Evolutionary conservation across 257 asterid species (phyloP).

Genomic region (Solanum clarkiae): DNA sequence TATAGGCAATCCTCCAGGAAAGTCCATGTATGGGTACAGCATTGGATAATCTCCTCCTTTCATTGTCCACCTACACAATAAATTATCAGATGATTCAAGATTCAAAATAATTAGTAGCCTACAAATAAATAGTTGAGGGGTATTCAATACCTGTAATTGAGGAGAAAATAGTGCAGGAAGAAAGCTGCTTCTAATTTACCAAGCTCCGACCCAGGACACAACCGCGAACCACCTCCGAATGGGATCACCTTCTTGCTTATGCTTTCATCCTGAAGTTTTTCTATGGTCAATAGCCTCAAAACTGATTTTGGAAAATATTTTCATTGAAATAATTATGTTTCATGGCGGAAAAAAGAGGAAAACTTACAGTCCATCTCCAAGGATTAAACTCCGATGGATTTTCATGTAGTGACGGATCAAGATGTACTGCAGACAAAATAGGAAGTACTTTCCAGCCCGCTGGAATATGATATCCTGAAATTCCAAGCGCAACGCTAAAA

Average conservation of each 20-base stretch:
- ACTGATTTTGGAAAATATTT: not conserved
- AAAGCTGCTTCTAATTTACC: constrained; percentile 60
- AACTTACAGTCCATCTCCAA: constrained; percentile 62
- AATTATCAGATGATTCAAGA: not conserved
- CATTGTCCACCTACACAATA: constrained; percentile 44
- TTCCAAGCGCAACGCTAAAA: not conserved
- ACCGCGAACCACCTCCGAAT: constrained; percentile 67
- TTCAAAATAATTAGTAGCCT: not conserved
- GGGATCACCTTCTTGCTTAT: constrained; percentile 39
- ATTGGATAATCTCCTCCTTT: constrained; percentile 46
- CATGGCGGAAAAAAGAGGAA: not conserved
- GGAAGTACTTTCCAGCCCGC: constrained; percentile 82
- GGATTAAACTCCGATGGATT: constrained; percentile 50
- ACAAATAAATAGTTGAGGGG: not conserved
- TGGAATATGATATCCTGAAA: constrained; percentile 54
- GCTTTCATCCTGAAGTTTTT: constrained; percentile 26
- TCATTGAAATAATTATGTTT: not conserved
- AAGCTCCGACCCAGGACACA: constrained; percentile 75
- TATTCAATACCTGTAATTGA: constrained; percentile 31
- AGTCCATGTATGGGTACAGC: constrained; percentile 57
- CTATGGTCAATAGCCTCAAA: not conserved
- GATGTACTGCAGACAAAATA: constrained; percentile 40
- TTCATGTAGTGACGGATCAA: constrained; percentile 54
- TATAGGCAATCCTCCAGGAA: constrained; percentile 37
- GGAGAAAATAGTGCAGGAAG: constrained; percentile 74